Evolutionary conservation across 345 rosid species (phyloP).

Genomic region (Eucalyptus urophylla): DNA sequence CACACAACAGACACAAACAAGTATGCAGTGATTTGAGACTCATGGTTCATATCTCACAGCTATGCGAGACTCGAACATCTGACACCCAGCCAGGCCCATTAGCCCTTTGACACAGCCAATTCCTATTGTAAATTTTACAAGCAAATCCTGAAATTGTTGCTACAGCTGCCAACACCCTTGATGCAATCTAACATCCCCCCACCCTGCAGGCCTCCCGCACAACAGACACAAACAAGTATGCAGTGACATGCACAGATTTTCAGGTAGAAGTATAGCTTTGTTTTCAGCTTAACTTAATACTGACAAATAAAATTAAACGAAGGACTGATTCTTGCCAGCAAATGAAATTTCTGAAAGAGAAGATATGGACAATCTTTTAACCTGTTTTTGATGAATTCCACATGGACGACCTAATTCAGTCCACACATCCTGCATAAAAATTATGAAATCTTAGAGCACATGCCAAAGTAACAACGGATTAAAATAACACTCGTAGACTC

Average conservation of each 20-base stretch:
- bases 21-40: not conserved
- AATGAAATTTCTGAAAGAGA: not conserved
- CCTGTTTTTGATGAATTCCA: constrained; percentile 98
- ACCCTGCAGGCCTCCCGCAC: not conserved
- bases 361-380: not conserved
- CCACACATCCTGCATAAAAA: constrained; percentile 76
- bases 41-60: not conserved
- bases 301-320: not conserved
- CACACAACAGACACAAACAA: not conserved
- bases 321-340: not conserved
- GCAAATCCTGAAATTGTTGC: not conserved
- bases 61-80: not conserved
- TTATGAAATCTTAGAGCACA: not conserved
- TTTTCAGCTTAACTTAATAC: not conserved
- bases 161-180: not conserved
- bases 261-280: not conserved
- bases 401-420: constrained; percentile 96
- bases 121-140: not conserved
- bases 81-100: not conserved
- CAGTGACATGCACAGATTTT: not conserved
- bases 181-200: not conserved
- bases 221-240: not conserved
- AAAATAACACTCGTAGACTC: not conserved
- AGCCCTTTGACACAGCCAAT: not conserved
- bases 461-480: not conserved